These are phyloP conservation scores for Suillus subluteus DNA, from an alignment of 768 basidiomycete species.

Conservation along the genomic window DNA sequence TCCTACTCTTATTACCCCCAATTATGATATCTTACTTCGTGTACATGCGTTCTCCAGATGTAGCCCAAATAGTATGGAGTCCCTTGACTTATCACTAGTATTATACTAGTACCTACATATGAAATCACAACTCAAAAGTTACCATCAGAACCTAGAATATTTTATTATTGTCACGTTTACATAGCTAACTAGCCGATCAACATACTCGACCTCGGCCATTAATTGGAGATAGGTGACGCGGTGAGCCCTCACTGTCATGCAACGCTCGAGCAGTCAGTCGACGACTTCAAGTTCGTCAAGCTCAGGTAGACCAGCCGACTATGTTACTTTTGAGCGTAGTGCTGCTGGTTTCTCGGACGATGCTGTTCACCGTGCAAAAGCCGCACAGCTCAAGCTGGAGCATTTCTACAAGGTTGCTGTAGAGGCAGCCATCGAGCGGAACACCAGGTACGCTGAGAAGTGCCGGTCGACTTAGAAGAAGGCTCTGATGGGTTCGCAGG, in stretches of 20 bases:
- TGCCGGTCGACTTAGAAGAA: not conserved
- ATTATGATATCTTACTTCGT: not conserved
- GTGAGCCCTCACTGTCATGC: constrained; percentile 21
- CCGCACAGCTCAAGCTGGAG: constrained; percentile 93
- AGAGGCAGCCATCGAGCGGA: constrained; percentile 92
- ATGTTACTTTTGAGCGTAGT: constrained; percentile 91
- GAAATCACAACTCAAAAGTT: constrained; percentile 7
- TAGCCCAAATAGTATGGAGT: not conserved
- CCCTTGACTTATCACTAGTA: constrained; percentile 1
- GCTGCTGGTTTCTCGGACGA: constrained; percentile 78
- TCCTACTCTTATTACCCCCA: not conserved
- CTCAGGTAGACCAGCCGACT: constrained; percentile 58
- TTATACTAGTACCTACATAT: not conserved
- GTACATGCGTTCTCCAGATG: not conserved
- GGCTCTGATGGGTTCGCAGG: constrained; percentile 42
- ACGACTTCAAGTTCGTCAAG: constrained; percentile 21
- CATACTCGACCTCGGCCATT: not conserved
- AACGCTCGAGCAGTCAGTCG: constrained; percentile 35
- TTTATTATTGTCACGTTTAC: not conserved
- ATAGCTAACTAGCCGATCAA: not conserved
- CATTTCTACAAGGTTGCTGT: constrained; percentile 97
- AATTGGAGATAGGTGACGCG: not conserved
- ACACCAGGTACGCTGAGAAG: constrained; percentile 66
- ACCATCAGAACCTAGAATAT: constrained; percentile 1
- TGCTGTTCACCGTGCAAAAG: constrained; percentile 81